Percentiles rank a stretch among this genome's conserved stretches.
These are phyloP conservation scores for Maudiozyma serrabonitensis DNA, from an alignment of 805 yeast genomes.

Conservation along the genomic window DNA sequence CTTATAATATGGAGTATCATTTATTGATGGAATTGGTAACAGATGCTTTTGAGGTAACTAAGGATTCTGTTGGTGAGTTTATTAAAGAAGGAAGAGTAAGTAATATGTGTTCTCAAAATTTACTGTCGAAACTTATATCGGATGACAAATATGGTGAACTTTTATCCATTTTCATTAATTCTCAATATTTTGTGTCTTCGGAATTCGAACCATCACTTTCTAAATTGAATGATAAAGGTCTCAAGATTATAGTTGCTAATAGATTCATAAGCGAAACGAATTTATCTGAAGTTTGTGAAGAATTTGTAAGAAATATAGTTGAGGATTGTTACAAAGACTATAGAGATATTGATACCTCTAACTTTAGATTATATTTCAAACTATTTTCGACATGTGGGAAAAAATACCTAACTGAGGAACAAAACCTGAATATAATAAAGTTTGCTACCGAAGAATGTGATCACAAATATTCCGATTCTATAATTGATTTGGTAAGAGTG, in stretches of 20 bases:
- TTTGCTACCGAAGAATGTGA: slow-evolving; percentile 20
- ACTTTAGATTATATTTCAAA: slow-evolving; percentile 7
- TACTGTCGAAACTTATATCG: slow-evolving; percentile 5
- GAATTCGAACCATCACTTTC: slow-evolving; percentile 6
- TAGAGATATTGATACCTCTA: not conserved
- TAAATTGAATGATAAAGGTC: slow-evolving; percentile 8
- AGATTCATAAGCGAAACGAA: slow-evolving; percentile 11
- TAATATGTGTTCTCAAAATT: slow-evolving; percentile 2
- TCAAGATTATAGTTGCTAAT: slow-evolving; percentile 23
- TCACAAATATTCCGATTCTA: slow-evolving; percentile 26
- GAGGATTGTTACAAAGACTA: slow-evolving; percentile 4
- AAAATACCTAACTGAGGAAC: slow-evolving; percentile 10
- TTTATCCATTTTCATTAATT: slow-evolving; percentile 9
- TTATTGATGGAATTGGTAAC: not conserved
- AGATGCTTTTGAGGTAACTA: not conserved
- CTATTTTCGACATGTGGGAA: slow-evolving; percentile 6
- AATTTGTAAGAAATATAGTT: slow-evolving; percentile 12
- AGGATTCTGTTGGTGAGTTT: slow-evolving; percentile 2
- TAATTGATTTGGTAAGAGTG: slow-evolving; percentile 19
- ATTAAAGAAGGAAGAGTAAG: slow-evolving; percentile 7
- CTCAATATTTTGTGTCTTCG: slow-evolving; percentile 5
- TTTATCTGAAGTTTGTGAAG: slow-evolving; percentile 5
- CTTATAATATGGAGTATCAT: not conserved
- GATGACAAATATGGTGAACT: slow-evolving; percentile 3
- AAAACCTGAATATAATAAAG: slow-evolving; percentile 18